phyloP scores from a whole-genome alignment of 202 grass and related monocot species.

The Setaria viridis region DNA sequence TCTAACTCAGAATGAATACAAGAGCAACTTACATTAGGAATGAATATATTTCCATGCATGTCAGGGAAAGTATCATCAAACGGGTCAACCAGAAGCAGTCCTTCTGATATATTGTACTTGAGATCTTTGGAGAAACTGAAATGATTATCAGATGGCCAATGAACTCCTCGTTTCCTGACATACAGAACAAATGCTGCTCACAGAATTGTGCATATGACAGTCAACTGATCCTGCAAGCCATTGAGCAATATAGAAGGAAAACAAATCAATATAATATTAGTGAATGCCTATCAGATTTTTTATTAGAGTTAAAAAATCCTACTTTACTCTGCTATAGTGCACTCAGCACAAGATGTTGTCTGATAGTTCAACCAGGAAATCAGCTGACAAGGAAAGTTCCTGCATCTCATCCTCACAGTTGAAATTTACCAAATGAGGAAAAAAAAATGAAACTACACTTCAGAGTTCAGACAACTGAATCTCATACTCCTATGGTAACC shows the following conservation, averaged over 20 bases:
- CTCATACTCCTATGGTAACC: too few relatives aligned
- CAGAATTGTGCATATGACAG: conserved; percentile 57
- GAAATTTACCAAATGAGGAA: too few relatives aligned
- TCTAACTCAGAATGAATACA: conserved; percentile 22
- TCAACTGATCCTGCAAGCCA: conserved; percentile 52
- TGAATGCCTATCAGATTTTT: background rate
- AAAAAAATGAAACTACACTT: too few relatives aligned
- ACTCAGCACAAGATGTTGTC: too few relatives aligned
- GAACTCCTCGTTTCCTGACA: background rate
- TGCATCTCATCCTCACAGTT: too few relatives aligned
- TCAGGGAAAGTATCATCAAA: conserved; percentile 82
- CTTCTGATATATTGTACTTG: conserved; percentile 59
- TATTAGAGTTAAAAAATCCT: too few relatives aligned
- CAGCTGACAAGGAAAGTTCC: too few relatives aligned
- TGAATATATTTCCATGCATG: conserved; percentile 80
- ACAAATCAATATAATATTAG: conserved; percentile 5
- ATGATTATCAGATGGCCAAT: conserved; percentile 27
- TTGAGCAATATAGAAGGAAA: conserved; percentile 23
- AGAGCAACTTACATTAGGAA: conserved; percentile 74
- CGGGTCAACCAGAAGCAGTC: conserved; percentile 71
- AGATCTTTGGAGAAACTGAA: conserved; percentile 77
- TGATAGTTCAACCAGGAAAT: too few relatives aligned
- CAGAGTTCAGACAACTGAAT: too few relatives aligned
- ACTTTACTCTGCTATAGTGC: too few relatives aligned
- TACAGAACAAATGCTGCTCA: conserved; percentile 24